phyloP scores from a whole-genome alignment of 1,284 basidiomycete genomes.

The Vanrija sp. region DNA sequence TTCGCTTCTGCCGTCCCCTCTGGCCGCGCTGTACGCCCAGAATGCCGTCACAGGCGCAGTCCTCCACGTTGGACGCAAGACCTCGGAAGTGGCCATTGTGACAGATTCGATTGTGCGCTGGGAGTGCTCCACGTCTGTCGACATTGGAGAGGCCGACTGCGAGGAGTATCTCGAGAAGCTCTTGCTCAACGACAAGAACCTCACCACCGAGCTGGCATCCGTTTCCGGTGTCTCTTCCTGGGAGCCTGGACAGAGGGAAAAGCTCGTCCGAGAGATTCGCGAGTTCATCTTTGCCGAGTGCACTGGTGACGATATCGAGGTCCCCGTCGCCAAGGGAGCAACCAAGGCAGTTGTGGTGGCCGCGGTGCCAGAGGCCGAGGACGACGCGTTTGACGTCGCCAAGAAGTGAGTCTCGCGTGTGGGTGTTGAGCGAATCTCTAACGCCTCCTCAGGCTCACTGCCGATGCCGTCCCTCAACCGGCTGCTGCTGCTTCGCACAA shows the following conservation, averaged over 20 bases:
- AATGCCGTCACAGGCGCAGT: conserved; percentile 73
- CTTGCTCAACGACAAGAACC: conserved; percentile 58
- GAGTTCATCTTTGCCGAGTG: conserved; percentile 39
- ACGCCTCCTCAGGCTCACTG: conserved; percentile 27
- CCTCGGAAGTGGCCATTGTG: conserved; percentile 63
- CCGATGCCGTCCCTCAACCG: conserved; percentile 28
- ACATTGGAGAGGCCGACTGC: conserved; percentile 70
- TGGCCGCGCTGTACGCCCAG: conserved; percentile 79
- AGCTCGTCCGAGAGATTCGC: conserved; percentile 33
- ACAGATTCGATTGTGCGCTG: conserved; percentile 70
- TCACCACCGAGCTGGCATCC: conserved; percentile 59
- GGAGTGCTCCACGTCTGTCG: conserved; percentile 58
- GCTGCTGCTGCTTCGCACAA: conserved; percentile 45
- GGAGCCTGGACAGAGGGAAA: conserved; percentile 26
- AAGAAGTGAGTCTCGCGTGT: conserved; percentile 47
- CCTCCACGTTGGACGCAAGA: conserved; percentile 76
- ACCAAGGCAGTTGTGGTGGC: conserved; percentile 15
- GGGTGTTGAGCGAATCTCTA: neutral
- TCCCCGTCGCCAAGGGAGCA: conserved; percentile 24
- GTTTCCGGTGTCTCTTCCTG: conserved; percentile 52
- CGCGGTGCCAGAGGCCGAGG: conserved; percentile 56
- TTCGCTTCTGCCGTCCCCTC: conserved; percentile 74
- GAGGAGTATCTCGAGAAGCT: conserved; percentile 69
- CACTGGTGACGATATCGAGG: conserved; percentile 41
- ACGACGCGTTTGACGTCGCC: conserved; percentile 63